phyloP scores from a whole-genome alignment of 2,329 filamentous ascomycete genomes.

The Botrytis byssoidea region DNA sequence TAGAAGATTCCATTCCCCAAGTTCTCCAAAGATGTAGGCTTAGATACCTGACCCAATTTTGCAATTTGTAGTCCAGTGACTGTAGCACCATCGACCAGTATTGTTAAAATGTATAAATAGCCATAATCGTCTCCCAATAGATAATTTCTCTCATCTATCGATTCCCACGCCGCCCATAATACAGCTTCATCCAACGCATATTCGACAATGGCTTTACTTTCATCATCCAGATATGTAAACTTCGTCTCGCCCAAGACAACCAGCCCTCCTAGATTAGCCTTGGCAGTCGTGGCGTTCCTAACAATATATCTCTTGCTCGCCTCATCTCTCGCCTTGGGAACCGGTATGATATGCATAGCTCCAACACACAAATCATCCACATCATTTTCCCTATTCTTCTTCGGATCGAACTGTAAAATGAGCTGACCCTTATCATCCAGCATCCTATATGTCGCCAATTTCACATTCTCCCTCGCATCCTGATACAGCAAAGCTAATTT shows the following conservation, averaged over 20 bases:
- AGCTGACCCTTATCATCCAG: conserved; percentile 57
- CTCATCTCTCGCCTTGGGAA: conserved; percentile 54
- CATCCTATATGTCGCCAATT: conserved; percentile 58
- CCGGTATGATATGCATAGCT: conserved; percentile 61
- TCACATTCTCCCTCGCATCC: conserved; percentile 57
- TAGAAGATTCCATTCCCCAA: conserved; percentile 73
- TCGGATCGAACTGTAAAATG: conserved; percentile 52
- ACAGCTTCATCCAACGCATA: conserved; percentile 69
- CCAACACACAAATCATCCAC: conserved; percentile 54
- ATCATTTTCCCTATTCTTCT: conserved; percentile 55
- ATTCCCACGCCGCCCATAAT: conserved; percentile 89
- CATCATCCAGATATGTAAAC: conserved; percentile 81
- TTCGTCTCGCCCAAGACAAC: conserved; percentile 77
- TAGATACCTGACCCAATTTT: conserved; percentile 64
- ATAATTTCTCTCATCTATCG: conserved; percentile 77
- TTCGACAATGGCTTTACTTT: conserved; percentile 65
- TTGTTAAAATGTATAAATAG: conserved; percentile 76
- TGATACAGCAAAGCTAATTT: conserved; percentile 65
- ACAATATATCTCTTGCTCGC: conserved; percentile 61
- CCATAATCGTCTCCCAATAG: conserved; percentile 93
- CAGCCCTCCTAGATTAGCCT: conserved; percentile 65
- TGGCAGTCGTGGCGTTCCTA: conserved; percentile 49
- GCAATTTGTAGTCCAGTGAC: conserved; percentile 73
- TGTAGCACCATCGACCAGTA: conserved; percentile 63
- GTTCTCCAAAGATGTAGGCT: conserved; percentile 77